Conservation (phyloP, 768 basidiomycete species). For the Suillus tomentosus region DNA sequence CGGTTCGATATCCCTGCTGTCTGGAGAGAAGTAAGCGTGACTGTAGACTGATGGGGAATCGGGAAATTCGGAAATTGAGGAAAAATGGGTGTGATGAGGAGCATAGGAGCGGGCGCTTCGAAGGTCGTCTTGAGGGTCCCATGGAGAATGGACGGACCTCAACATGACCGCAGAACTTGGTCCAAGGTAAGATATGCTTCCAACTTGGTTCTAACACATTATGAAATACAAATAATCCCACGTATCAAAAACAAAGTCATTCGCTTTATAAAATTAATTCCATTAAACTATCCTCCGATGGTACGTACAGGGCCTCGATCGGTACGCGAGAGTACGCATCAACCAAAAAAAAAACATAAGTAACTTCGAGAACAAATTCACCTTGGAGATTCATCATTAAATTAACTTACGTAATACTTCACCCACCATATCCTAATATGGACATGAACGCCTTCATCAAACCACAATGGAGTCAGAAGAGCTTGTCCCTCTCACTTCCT, state of each 20-base stretch:
- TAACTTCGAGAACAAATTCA: background rate
- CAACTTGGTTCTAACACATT: background rate
- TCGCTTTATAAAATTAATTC: background rate
- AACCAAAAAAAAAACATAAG: background rate
- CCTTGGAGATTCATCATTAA: background rate
- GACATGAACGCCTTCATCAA: background rate
- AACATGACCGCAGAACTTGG: slow-evolving; percentile 36
- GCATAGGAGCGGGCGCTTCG: slow-evolving; percentile 51
- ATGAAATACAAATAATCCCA: slow-evolving; percentile 3
- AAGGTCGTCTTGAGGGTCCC: slow-evolving; percentile 48
- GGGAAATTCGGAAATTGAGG: slow-evolving; percentile 57
- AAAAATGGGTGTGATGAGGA: slow-evolving; percentile 43
- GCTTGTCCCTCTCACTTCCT: slow-evolving; percentile 46
- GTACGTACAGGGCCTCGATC: too few species aligned
- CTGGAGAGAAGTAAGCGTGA: slow-evolving; percentile 57
- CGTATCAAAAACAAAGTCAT: background rate
- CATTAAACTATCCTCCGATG: background rate
- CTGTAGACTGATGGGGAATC: slow-evolving; percentile 76
- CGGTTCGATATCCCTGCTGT: slow-evolving; percentile 25
- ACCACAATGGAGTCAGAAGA: background rate
- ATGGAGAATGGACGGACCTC: slow-evolving; percentile 39
- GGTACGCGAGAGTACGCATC: too few species aligned
- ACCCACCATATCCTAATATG: background rate
- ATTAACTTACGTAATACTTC: background rate
- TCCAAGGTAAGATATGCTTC: slow-evolving; percentile 14